Evolutionary conservation across 1,284 basidiomycete species (phyloP).

Genomic region (Cutaneotrichosporon sp.): DNA sequence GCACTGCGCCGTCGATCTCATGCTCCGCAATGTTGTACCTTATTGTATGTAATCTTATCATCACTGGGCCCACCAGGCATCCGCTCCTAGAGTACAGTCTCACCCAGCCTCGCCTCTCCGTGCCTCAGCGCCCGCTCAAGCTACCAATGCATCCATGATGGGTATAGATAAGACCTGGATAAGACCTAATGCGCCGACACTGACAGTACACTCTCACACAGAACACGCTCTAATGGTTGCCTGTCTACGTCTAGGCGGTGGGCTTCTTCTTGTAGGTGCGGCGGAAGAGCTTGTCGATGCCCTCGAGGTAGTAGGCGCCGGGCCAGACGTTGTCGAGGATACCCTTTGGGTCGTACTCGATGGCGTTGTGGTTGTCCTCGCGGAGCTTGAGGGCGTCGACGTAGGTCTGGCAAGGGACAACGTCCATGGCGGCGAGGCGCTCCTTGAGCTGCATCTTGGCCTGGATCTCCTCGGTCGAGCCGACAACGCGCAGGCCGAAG

Average conservation of each 20-base stretch:
- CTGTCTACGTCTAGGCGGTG: slow-evolving; percentile 7
- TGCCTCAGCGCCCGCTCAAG: neutral
- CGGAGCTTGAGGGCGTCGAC: slow-evolving; percentile 73
- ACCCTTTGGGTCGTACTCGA: slow-evolving; percentile 78
- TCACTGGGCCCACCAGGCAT: too few species aligned
- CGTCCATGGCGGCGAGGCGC: slow-evolving; percentile 78
- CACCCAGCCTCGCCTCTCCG: too few species aligned
- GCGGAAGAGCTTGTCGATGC: slow-evolving; percentile 86
- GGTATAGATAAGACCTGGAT: slow-evolving; percentile 6
- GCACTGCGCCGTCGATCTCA: too few species aligned
- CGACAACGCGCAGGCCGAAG: slow-evolving; percentile 79
- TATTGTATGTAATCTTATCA: too few species aligned
- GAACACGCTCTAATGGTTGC: too few species aligned
- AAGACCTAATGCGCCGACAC: neutral
- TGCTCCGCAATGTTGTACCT: too few species aligned
- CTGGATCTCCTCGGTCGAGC: slow-evolving; percentile 73
- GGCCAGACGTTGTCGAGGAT: slow-evolving; percentile 89
- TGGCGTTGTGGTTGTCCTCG: slow-evolving; percentile 93
- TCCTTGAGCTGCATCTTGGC: slow-evolving; percentile 72
- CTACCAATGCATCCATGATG: slow-evolving; percentile 4
- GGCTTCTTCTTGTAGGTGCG: slow-evolving; percentile 63
- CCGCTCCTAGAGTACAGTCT: too few species aligned
- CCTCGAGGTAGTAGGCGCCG: slow-evolving; percentile 87
- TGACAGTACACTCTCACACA: too few species aligned
- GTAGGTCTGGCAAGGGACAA: slow-evolving; percentile 83